Evolutionary conservation across 2,329 filamentous ascomycete genomes (phyloP).

Genomic region (Botrytis fragariae): DNA sequence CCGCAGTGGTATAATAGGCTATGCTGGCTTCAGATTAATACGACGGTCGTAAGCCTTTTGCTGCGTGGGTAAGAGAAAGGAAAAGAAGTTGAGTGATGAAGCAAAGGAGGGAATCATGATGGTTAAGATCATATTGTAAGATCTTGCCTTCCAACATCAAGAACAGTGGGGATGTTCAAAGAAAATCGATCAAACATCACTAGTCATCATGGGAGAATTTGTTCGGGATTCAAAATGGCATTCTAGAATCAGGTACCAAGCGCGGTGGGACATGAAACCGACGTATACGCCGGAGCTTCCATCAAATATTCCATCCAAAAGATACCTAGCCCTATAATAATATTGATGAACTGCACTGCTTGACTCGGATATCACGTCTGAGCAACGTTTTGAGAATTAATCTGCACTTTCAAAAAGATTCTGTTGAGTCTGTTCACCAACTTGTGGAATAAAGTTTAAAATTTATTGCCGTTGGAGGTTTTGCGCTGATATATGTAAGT

Average conservation of each 20-base stretch:
- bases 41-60: not conserved
- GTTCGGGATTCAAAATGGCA: not conserved
- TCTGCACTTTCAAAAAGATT: slow-evolving; percentile 3
- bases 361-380: slow-evolving; percentile 1
- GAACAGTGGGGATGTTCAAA: not conserved
- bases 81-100: not conserved
- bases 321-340: not conserved
- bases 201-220: not conserved
- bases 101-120: not conserved
- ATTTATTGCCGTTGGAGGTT: not conserved
- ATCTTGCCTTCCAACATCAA: not conserved
- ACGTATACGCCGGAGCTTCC: not conserved
- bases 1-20: not conserved
- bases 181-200: not conserved
- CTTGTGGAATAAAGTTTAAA: not conserved
- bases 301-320: not conserved
- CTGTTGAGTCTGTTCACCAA: not conserved
- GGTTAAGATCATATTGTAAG: not conserved
- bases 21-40: not conserved
- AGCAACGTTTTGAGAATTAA: not conserved
- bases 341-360: not conserved
- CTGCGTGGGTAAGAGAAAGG: not conserved
- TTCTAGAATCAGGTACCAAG: slow-evolving; percentile 11
- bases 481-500: not conserved
- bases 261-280: not conserved